Evolutionary conservation across 2,329 filamentous ascomycete species (phyloP), one percentile per base, ranked within the genome.

Genomic region (Acrodontium crateriforme): DNA sequence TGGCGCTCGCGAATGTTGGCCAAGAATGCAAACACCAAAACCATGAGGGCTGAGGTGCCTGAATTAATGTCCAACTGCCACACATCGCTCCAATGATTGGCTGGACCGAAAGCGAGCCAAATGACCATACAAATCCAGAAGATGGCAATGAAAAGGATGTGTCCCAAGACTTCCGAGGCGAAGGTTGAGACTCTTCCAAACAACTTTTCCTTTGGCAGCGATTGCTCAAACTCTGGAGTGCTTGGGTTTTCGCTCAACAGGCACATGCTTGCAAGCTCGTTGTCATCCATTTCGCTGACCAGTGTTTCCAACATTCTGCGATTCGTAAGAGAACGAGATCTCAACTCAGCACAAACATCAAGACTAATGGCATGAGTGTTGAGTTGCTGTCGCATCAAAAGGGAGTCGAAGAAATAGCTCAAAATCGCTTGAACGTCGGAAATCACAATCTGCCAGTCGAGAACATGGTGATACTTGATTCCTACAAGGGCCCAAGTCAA

Each of bases 21-120:
- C 15, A 59, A 35, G 37, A 60, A 59, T 25, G 50, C 45, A 17
- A 42, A 53, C 2, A 54, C 51, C 24, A 63, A 52, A 2, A 56
- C 55, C 35, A 63, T 53, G 27, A 55, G 42, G 13, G 59, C 50
- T 0, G 60, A 58, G 0, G 57, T 59, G 6, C 57, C 55, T 3
- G 59, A 58, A 46, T 62, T 59, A 42, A 60, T 53, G 36, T 58
- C 44, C 10, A 52, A 40, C 12, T 51, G 45, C 33, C 52, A 37
- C 22, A 28, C 19, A 27, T 34, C 32, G 25, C 26, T 31, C 34
- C 34, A 37, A n/a, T 17, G 21, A 24, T 29, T 30, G n/a, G 13
- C 3, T 10, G 32, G 28, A 3, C 34, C 34, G 13, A 37, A 31
- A 5, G n/a, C 34, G 9, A 37, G 23, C 34, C 34, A 37, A 6